Evolutionary conservation across 1,139 yeast species (phyloP).

Genomic region (Yamadazyma aaseri): DNA sequence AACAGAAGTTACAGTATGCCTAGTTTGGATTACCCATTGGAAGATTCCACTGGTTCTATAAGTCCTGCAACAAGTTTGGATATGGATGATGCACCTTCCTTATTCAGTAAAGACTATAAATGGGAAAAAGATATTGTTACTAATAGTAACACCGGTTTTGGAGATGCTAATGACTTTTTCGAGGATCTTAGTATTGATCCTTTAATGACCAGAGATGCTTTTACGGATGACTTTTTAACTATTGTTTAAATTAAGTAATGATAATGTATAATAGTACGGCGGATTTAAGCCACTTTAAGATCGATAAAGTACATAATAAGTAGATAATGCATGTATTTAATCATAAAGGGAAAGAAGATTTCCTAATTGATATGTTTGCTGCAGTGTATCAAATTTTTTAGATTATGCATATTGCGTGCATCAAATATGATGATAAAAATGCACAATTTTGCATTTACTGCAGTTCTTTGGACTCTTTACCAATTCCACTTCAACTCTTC

Average conservation of each 20-base stretch:
- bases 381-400: too few relatives aligned
- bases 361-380: too few relatives aligned
- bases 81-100: constrained; percentile 10
- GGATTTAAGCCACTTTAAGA: too few relatives aligned
- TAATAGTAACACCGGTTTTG: neutral
- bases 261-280: neutral
- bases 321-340: too few relatives aligned
- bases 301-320: too few relatives aligned
- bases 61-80: constrained; percentile 9
- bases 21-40: constrained; percentile 3
- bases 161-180: constrained; percentile 5
- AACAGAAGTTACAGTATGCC: constrained; percentile 9
- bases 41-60: neutral
- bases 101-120: constrained; percentile 11
- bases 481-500: too few relatives aligned
- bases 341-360: too few relatives aligned
- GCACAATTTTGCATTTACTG: too few relatives aligned
- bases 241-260: constrained; percentile 7
- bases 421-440: too few relatives aligned
- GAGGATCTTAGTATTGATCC: constrained; percentile 5
- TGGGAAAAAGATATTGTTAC: constrained; percentile 1
- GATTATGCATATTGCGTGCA: too few relatives aligned
- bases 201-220: constrained; percentile 4
- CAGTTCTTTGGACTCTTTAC: too few relatives aligned
- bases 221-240: constrained; percentile 12